Conservation (phyloP, 1,284 basidiomycete genomes). For the Gymnopus androsaceus region DNA sequence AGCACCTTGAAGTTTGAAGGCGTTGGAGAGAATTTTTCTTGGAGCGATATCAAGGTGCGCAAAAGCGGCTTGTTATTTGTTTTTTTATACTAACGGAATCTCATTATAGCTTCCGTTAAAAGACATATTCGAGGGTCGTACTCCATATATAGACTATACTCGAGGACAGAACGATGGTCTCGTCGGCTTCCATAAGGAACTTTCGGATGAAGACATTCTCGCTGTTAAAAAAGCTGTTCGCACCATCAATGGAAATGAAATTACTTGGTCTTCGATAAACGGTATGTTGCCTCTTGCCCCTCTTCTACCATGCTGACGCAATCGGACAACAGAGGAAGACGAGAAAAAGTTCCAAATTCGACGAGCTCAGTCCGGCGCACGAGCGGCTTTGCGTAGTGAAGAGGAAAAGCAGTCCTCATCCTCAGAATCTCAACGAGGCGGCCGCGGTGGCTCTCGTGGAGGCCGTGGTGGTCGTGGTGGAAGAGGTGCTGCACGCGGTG, state of each 20-base stretch:
- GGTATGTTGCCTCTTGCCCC: slow-evolving; percentile 43
- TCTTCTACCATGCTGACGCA: neutral
- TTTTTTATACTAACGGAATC: slow-evolving; percentile 6
- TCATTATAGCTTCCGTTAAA: slow-evolving; percentile 65
- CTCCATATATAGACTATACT: slow-evolving; percentile 71
- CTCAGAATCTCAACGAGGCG: slow-evolving; percentile 37
- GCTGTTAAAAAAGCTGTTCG: slow-evolving; percentile 64
- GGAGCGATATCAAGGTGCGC: slow-evolving; percentile 71
- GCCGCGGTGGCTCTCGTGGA: slow-evolving; percentile 44
- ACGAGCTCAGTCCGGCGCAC: slow-evolving; percentile 68
- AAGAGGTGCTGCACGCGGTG: slow-evolving; percentile 26
- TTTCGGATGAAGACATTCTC: slow-evolving; percentile 67
- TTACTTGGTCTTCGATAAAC: slow-evolving; percentile 60
- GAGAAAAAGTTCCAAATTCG: slow-evolving; percentile 74
- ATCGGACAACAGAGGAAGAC: slow-evolving; percentile 45
- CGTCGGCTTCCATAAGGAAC: slow-evolving; percentile 72
- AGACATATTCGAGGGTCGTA: slow-evolving; percentile 72
- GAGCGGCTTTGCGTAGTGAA: slow-evolving; percentile 42
- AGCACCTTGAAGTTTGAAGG: slow-evolving; percentile 79
- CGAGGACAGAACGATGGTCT: slow-evolving; percentile 65
- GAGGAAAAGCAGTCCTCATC: slow-evolving; percentile 20
- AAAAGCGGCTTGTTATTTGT: neutral
- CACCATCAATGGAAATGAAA: slow-evolving; percentile 60
- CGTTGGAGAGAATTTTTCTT: slow-evolving; percentile 64
- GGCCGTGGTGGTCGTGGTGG: slow-evolving; percentile 48